A percentile compares a stretch with the other conserved stretches of the same genome.
phyloP scores from a whole-genome alignment of 768 basidiomycete genomes.

The Xerocomellus intermedius region DNA sequence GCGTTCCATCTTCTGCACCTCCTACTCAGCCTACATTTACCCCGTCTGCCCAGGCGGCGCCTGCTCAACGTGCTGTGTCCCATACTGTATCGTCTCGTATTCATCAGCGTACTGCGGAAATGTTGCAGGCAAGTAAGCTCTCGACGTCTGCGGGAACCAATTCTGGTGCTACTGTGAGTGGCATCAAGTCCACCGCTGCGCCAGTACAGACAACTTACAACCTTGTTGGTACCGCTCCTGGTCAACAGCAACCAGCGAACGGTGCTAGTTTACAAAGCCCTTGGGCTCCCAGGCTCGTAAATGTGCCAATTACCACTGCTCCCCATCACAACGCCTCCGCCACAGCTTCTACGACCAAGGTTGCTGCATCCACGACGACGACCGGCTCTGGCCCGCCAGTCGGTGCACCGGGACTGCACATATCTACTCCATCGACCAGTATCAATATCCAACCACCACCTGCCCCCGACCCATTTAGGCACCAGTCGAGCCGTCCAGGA shows the following conservation, averaged over 20 bases:
- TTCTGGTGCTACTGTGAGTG: neutral
- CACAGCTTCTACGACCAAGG: conserved; percentile 9
- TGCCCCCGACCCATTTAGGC: conserved; percentile 18
- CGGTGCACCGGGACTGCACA: conserved; percentile 11
- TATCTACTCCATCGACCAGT: neutral
- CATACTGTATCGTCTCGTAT: conserved; percentile 20
- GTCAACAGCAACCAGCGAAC: conserved; percentile 14
- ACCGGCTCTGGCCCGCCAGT: conserved; percentile 1
- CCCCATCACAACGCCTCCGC: conserved; percentile 1
- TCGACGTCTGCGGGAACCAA: conserved; percentile 3
- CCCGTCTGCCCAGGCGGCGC: conserved; percentile 2
- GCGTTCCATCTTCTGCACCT: conserved; percentile 24
- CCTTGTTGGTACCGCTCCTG: neutral
- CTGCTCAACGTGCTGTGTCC: conserved; percentile 21
- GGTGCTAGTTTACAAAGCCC: conserved; percentile 2
- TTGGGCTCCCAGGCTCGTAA: conserved; percentile 10
- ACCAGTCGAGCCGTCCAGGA: conserved; percentile 21
- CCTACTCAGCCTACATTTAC: conserved; percentile 17
- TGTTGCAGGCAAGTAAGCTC: conserved; percentile 19
- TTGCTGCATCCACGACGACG: neutral
- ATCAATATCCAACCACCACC: conserved; percentile 10
- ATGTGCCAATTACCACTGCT: conserved; percentile 1
- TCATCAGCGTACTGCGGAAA: conserved; percentile 25
- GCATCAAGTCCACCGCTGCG: conserved; percentile 6
- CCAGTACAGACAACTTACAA: conserved; percentile 8